Evolutionary conservation across 169 alveolate genomes (phyloP), one percentile per base, ranked within the genome.

Genomic region (Ichthyophthirius multifiliis): DNA sequence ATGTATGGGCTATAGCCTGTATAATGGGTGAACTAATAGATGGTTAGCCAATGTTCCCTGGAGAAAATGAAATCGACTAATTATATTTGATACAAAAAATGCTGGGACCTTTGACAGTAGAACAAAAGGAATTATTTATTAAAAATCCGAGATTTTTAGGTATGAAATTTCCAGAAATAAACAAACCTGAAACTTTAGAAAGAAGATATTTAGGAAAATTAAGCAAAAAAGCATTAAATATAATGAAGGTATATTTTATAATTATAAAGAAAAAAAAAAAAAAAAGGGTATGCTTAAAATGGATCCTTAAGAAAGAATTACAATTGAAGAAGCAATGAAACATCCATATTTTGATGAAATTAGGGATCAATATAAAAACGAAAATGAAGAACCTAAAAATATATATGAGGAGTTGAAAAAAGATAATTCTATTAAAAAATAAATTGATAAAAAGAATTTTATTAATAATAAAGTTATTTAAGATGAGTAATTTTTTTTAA

Each of bases 1-100:
- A 94, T 85, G 83, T 92, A 23, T 94, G 96, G 96, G 92, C 96
- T 6, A 75, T 92, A 20, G 97, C 96, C 0, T 94, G 97, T 44
- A 82, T 94, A 5, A 87, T 92, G 82, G 93, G 91, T 18, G 97
- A 94, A 77, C 43, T 92, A 15, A 78, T 86, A 0, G 92, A 89
- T 86, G 94, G 95, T 1, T 65, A 85, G 44, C 97, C 97, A 34
- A 75, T 93, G 12, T 93, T 90, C 73, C 94, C 97, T 7, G 97
- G 97, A 43, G 95, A 93, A 65, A 85, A 85, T 80, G 95, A 93
- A 75, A 76, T 88, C 9, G 95, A 91, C 65, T 84, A 92, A 43
- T 74, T 94, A 18, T 86, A 88, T 81, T 83, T 85, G 73, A 90
- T 94, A 13, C 84, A 89, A 43, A 84, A 89, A 82, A 80, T 88